Evolutionary conservation across 2,329 filamentous ascomycete species (phyloP).

Genomic region (Juglanconis juglandina): DNA sequence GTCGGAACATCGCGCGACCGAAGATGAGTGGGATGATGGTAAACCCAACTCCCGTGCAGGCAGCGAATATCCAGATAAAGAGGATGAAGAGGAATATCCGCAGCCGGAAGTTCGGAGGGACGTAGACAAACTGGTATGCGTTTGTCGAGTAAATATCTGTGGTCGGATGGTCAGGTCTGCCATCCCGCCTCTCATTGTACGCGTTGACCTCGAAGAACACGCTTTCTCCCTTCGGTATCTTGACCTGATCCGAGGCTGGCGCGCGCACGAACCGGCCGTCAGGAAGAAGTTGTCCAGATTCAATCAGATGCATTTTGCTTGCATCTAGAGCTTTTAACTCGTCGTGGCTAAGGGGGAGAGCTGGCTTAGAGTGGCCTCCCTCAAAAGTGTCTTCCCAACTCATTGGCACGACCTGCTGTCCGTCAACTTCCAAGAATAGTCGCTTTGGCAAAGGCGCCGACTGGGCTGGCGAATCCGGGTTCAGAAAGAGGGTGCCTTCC

Average conservation of each 20-base stretch:
- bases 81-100: slow-evolving; percentile 84
- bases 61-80: slow-evolving; percentile 90
- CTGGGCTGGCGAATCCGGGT: slow-evolving; percentile 28
- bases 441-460: slow-evolving; percentile 37
- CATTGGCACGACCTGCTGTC: slow-evolving; percentile 43
- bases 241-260: slow-evolving; percentile 92
- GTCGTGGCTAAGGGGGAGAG: slow-evolving; percentile 30
- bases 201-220: slow-evolving; percentile 79
- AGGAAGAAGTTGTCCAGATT: slow-evolving; percentile 52
- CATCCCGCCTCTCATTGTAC: slow-evolving; percentile 62
- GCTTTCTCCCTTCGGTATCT: slow-evolving; percentile 77
- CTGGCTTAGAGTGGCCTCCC: slow-evolving; percentile 43
- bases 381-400: slow-evolving; percentile 57
- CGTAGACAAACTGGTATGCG: slow-evolving; percentile 69
- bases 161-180: slow-evolving; percentile 53
- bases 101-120: slow-evolving; percentile 79
- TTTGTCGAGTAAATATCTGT: slow-evolving; percentile 52
- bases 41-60: slow-evolving; percentile 76
- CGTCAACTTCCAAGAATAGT: slow-evolving; percentile 45
- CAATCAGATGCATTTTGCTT: slow-evolving; percentile 45
- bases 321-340: slow-evolving; percentile 35
- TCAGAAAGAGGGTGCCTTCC: slow-evolving; percentile 64
- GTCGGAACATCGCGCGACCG: slow-evolving; percentile 73
- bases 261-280: slow-evolving; percentile 84
- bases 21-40: slow-evolving; percentile 85